phyloP scores from a whole-genome alignment of 208 protist genomes.

The Tritrichomonas musculus region DNA sequence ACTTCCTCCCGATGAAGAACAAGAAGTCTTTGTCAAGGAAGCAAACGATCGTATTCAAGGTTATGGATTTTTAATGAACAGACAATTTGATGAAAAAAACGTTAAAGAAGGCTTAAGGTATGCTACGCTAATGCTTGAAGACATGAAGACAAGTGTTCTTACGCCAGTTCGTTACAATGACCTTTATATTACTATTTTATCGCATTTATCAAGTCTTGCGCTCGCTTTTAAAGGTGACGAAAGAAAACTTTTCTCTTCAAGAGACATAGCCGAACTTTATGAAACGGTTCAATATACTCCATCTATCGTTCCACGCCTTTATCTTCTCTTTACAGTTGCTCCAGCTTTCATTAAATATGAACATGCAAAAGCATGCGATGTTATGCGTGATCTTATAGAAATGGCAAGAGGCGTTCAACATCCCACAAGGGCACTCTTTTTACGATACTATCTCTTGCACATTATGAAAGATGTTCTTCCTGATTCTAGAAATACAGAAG shows the following conservation, averaged over 20 bases:
- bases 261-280: neutral
- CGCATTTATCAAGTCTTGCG: neutral
- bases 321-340: constrained; percentile 85
- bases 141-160: neutral
- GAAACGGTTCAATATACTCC: neutral
- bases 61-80: neutral
- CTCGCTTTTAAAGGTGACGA: neutral
- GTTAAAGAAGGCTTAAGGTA: neutral
- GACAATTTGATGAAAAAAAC: neutral
- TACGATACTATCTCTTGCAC: constrained; percentile 83
- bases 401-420: constrained; percentile 98
- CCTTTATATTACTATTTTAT: neutral
- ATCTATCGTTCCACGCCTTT: constrained; percentile 87
- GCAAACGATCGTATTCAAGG: neutral
- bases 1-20: neutral
- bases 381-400: constrained; percentile 90
- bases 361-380: constrained; percentile 71
- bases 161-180: constrained; percentile 20
- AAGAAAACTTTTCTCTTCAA: neutral
- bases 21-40: neutral
- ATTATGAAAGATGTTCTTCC: constrained; percentile 84
- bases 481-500: constrained; percentile 60
- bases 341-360: constrained; percentile 72
- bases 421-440: constrained; percentile 91
- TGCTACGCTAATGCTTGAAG: neutral